Evolutionary conservation across 331 rosid species (phyloP).

Genomic region (Erythrophleum ivorense): DNA sequence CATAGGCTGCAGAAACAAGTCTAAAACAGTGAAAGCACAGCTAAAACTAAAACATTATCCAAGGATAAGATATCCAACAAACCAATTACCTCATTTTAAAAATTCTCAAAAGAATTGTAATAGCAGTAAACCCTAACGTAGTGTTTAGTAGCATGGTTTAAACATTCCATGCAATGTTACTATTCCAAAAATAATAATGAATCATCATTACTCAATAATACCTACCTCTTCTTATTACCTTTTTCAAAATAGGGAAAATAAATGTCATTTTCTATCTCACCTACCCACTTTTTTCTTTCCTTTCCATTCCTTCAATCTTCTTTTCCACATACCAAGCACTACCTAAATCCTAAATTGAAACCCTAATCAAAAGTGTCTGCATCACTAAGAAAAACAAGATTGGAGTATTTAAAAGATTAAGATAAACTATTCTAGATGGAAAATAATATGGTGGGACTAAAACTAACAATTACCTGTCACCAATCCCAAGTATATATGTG

Average conservation of each 20-base stretch:
- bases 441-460: slow-evolving; percentile 24
- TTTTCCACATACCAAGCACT: no score
- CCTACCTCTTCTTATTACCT: no score
- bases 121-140: not conserved
- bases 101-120: not conserved
- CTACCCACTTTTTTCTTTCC: no score
- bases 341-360: not conserved
- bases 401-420: slow-evolving; percentile 13
- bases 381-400: slow-evolving; percentile 16
- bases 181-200: no score
- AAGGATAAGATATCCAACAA: not conserved
- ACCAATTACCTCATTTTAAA: not conserved
- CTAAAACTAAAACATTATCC: not conserved
- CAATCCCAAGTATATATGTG: slow-evolving; percentile 95
- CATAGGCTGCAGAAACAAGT: not conserved
- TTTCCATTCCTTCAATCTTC: no score
- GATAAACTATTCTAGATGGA: slow-evolving; percentile 10
- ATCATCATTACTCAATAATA: no score
- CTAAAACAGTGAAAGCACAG: not conserved
- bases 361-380: not conserved
- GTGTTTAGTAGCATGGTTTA: no score
- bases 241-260: no score
- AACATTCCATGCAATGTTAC: no score
- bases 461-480: slow-evolving; percentile 81
- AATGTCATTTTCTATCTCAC: no score